A percentile compares a stretch with the other conserved stretches of the same genome.
phyloP scores from a whole-genome alignment of 768 basidiomycete genomes.

The Phallus indusiatus region DNA sequence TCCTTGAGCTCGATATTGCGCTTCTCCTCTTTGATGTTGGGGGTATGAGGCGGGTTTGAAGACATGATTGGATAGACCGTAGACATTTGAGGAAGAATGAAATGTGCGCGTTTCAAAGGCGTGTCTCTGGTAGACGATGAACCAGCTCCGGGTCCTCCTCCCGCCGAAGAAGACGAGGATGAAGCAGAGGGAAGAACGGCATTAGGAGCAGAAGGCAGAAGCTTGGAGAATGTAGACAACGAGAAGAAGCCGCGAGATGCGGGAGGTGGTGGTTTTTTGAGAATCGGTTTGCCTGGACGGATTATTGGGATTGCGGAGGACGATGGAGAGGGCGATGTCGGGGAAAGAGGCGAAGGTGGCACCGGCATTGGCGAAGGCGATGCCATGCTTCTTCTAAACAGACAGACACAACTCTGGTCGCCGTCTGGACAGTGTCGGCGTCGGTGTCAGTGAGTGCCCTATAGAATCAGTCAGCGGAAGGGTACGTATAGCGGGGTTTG shows the following conservation, averaged over 20 bases:
- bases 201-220: constrained; percentile 48
- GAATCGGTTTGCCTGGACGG: constrained; percentile 70
- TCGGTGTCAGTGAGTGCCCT: no score
- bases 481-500: no score
- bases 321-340: constrained; percentile 34
- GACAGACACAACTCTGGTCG: not conserved
- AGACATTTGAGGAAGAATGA: constrained; percentile 77
- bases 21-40: constrained; percentile 73
- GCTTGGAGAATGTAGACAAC: constrained; percentile 51
- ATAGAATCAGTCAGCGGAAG: no score
- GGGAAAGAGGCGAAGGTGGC: constrained; percentile 4
- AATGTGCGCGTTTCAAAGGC: constrained; percentile 81
- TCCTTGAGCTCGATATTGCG: constrained; percentile 70
- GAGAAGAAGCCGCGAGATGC: constrained; percentile 58
- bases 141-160: constrained; percentile 7
- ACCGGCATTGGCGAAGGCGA: constrained; percentile 44
- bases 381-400: constrained; percentile 15
- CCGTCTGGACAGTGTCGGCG: no score
- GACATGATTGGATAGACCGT: constrained; percentile 89
- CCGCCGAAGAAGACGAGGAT: constrained; percentile 1
- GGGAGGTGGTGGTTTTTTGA: constrained; percentile 64
- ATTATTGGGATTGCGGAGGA: constrained; percentile 76
- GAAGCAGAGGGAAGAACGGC: constrained; percentile 18
- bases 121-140: constrained; percentile 31
- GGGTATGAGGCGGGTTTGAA: constrained; percentile 72